Percentiles rank a stretch among this genome's conserved stretches.
phyloP scores from a whole-genome alignment of 129 eudicot species.

The Tagetes patula region DNA sequence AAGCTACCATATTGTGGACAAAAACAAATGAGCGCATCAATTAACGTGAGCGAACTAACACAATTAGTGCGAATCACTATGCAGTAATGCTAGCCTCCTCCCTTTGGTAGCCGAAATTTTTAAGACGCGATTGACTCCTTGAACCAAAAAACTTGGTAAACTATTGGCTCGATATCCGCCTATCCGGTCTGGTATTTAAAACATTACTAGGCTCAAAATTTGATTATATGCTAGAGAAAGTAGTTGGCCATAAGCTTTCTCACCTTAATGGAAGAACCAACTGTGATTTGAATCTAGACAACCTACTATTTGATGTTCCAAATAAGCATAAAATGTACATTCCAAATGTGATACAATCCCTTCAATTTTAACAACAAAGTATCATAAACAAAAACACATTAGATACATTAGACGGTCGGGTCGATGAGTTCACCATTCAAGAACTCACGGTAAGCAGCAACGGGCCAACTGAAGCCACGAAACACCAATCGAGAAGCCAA shows the following conservation, averaged over 20 bases:
- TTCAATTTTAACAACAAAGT: constrained; percentile 27
- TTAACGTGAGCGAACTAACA: too few species aligned
- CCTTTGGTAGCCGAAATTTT: neutral
- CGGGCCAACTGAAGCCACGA: constrained; percentile 97
- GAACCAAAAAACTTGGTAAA: too few species aligned
- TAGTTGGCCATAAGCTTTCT: neutral
- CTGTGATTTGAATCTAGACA: constrained; percentile 1
- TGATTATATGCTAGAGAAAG: neutral
- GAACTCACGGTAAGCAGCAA: constrained; percentile 93
- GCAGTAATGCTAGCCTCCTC: too few species aligned
- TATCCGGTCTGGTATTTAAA: neutral
- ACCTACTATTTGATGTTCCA: constrained; percentile 22
- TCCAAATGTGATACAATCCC: constrained; percentile 18
- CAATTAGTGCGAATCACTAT: too few species aligned
- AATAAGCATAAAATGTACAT: constrained; percentile 31
- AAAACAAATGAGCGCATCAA: neutral
- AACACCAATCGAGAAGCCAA: constrained; percentile 76
- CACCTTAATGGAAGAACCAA: neutral
- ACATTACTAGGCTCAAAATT: neutral
- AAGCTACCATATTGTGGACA: neutral
- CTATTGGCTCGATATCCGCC: neutral
- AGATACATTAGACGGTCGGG: constrained; percentile 59
- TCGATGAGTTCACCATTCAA: constrained; percentile 86
- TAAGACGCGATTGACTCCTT: neutral
- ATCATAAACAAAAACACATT: constrained; percentile 18